phyloP scores from a whole-genome alignment of 1,139 yeast genomes.

The Pichia sp. region DNA sequence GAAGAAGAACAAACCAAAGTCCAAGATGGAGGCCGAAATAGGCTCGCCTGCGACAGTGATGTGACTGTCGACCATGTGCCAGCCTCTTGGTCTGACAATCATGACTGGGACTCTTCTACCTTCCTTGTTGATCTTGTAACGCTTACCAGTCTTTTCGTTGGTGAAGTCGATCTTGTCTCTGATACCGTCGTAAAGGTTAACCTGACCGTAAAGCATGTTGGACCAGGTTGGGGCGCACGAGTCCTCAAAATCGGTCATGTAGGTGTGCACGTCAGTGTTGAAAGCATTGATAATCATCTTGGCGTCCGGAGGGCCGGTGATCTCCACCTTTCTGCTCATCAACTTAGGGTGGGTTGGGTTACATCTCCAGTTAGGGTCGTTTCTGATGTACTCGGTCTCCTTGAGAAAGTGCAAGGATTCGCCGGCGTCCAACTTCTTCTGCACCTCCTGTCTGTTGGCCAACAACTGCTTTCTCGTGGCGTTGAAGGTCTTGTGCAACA shows the following conservation, averaged over 20 bases:
- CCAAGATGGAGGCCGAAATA: slow-evolving; percentile 71
- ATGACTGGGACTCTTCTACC: slow-evolving; percentile 63
- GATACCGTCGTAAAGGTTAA: slow-evolving; percentile 83
- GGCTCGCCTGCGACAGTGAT: slow-evolving; percentile 70
- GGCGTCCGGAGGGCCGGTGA: slow-evolving; percentile 89
- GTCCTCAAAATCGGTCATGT: slow-evolving; percentile 95
- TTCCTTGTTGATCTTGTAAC: slow-evolving; percentile 40
- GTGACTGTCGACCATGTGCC: slow-evolving; percentile 79
- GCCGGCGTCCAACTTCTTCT: slow-evolving; percentile 58
- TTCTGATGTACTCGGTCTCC: slow-evolving; percentile 63
- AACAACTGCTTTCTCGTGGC: slow-evolving; percentile 54
- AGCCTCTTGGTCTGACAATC: slow-evolving; percentile 82
- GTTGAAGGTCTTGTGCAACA: slow-evolving; percentile 70
- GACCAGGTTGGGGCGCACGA: slow-evolving; percentile 95
- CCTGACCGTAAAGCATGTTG: slow-evolving; percentile 85
- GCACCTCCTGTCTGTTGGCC: slow-evolving; percentile 57
- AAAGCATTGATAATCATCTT: slow-evolving; percentile 93
- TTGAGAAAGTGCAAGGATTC: slow-evolving; percentile 56
- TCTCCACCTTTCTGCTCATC: slow-evolving; percentile 44
- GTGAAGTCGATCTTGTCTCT: slow-evolving; percentile 59
- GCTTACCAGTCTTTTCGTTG: slow-evolving; percentile 43
- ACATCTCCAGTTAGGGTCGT: slow-evolving; percentile 73
- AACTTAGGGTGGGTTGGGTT: slow-evolving; percentile 57
- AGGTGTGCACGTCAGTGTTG: slow-evolving; percentile 83
- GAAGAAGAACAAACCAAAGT: slow-evolving; percentile 71